Percentiles rank a stretch among this genome's conserved stretches.
These are phyloP conservation scores for Cymbopogon flexuosus DNA, from an alignment of 202 grass and related monocot species.

Conservation along the genomic window DNA sequence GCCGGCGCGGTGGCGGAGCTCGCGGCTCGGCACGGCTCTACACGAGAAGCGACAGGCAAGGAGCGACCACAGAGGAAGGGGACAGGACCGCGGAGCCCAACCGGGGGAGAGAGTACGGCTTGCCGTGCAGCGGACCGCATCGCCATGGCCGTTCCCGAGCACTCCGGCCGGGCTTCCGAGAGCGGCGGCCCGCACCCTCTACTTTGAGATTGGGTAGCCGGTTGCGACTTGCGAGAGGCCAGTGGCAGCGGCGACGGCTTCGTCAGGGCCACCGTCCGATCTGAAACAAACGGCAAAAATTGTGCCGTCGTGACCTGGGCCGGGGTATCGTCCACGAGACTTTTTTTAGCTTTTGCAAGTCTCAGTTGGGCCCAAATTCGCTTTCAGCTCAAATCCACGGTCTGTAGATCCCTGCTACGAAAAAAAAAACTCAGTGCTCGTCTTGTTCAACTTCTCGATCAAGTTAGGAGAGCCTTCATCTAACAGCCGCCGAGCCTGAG, in stretches of 20 bases:
- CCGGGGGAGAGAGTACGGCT: background rate
- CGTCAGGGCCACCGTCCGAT: background rate
- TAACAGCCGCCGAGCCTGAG: background rate
- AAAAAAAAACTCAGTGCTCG: background rate
- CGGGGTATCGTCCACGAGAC: no score
- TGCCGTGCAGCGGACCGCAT: constrained; percentile 40
- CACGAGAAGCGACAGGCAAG: background rate
- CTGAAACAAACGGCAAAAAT: background rate
- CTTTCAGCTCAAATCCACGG: background rate
- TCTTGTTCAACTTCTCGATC: constrained; percentile 14
- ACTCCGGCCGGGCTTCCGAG: background rate
- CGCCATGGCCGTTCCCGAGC: constrained; percentile 14
- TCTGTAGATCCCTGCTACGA: no score
- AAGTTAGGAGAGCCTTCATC: background rate
- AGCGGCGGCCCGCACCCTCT: background rate
- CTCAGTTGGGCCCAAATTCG: background rate
- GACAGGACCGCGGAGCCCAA: background rate
- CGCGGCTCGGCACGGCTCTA: constrained; percentile 19
- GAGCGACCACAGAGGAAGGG: background rate
- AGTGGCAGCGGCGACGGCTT: background rate
- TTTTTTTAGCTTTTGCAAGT: background rate
- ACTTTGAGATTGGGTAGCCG: background rate
- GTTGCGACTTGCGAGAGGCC: no score
- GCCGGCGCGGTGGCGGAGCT: constrained; percentile 12
- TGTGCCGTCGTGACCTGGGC: background rate